These are phyloP conservation scores for Saccharomyces cerevisiae DNA, from an alignment of 805 yeast species.

Conservation along the genomic window DNA sequence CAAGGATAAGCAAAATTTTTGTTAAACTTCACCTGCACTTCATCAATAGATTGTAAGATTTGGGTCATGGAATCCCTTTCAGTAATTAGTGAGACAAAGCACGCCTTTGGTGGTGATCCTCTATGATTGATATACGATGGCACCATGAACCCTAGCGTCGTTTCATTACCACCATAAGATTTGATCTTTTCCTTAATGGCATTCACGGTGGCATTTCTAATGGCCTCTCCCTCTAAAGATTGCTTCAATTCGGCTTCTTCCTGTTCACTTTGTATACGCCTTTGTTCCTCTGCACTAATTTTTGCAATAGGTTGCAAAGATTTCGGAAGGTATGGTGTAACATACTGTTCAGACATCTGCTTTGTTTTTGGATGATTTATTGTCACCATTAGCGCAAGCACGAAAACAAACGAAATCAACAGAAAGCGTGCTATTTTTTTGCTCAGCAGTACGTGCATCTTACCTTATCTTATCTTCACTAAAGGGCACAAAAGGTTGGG, in stretches of 20 bases:
- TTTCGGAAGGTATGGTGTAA: not conserved
- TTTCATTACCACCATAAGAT: not conserved
- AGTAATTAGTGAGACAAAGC: conserved; percentile 48
- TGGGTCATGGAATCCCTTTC: conserved; percentile 44
- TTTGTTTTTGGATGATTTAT: not conserved
- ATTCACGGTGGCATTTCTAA: not conserved
- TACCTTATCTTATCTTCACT: not conserved
- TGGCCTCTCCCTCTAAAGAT: not conserved
- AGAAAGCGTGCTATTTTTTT: not conserved
- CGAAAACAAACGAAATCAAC: not conserved
- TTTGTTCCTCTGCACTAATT: not conserved
- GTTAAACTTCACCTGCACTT: conserved; percentile 76
- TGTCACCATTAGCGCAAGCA: not conserved
- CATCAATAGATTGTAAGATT: conserved; percentile 47
- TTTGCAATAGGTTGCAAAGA: not conserved
- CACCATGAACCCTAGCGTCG: not conserved
- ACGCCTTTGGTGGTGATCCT: conserved; percentile 23
- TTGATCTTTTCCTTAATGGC: not conserved
- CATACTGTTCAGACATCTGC: not conserved
- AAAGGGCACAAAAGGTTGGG: not conserved
- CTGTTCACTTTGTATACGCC: not conserved
- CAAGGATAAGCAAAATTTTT: conserved; percentile 72
- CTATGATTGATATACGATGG: conserved; percentile 18
- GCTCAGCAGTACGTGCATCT: not conserved
- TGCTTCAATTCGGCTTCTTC: not conserved